phyloP scores from a whole-genome alignment of 2,329 filamentous ascomycete genomes.

The Pestalotiopsis sp. region DNA sequence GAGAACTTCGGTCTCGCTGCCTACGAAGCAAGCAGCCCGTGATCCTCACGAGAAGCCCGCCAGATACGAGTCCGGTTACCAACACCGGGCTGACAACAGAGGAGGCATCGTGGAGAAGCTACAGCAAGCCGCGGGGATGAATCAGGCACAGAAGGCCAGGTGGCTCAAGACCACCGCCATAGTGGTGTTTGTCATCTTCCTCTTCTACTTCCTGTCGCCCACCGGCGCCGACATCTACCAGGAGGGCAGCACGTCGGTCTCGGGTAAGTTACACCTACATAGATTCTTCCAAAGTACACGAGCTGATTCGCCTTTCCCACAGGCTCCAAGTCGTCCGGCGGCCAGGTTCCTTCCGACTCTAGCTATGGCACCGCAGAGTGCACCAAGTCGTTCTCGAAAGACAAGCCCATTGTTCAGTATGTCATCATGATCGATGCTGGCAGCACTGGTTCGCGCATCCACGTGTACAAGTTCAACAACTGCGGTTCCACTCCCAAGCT shows the following conservation, averaged over 20 bases:
- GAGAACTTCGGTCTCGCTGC: constrained; percentile 65
- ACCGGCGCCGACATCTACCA: constrained; percentile 55
- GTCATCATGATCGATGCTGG: constrained; percentile 98
- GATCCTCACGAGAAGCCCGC: constrained; percentile 67
- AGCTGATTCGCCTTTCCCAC: background rate
- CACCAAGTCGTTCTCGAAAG: constrained; percentile 77
- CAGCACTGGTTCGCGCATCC: constrained; percentile 95
- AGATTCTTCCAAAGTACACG: background rate
- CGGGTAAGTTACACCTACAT: background rate
- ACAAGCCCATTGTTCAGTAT: constrained; percentile 95
- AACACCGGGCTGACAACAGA: constrained; percentile 35
- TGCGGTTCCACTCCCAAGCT: constrained; percentile 94
- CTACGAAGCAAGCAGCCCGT: constrained; percentile 58
- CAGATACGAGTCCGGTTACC: constrained; percentile 50
- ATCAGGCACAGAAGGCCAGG: constrained; percentile 64
- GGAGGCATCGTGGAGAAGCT: constrained; percentile 52
- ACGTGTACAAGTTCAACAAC: constrained; percentile 99
- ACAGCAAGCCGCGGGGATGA: constrained; percentile 56
- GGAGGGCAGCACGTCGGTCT: constrained; percentile 40
- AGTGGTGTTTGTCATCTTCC: constrained; percentile 56
- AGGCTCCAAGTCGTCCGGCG: constrained; percentile 32
- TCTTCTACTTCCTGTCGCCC: constrained; percentile 66
- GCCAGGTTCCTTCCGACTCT: constrained; percentile 58
- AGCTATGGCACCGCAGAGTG: constrained; percentile 73
- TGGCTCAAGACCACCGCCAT: constrained; percentile 67